Base-by-base conservation (phyloP, 805 yeast species). In the Schwanniomyces yamadae region DNA sequence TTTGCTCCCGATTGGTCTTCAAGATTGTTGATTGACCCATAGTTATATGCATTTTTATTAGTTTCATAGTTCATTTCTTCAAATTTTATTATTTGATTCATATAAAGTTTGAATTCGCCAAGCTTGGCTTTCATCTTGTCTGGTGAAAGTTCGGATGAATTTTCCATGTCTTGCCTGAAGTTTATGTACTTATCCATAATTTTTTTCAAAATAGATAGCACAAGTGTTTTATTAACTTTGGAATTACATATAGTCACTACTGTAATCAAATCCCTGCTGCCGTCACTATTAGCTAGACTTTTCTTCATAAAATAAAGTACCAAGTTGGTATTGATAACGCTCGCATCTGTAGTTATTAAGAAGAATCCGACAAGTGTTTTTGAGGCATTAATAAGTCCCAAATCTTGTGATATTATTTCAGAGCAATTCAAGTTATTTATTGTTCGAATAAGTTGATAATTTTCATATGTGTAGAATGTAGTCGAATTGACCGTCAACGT, bases 381-480 rank as follows among this genome's bases (percentile, higher is more conserved):
- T 17, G 75, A 61, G 1, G 79, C 59, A 50, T 79, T 77, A 34
- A 80, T 75, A 11, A 63, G 52, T 4, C 80, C 79, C 40, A 78
- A 54, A 34, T 78, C 82, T 44, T 70, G 73, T 11, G 80, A 69
- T 4, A 78, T 62, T 1, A 71, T 55, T 46, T 79, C 84, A 1
- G 75, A 63, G 38, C 80, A 70, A 45, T 76, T 77, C 32, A 77
- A 56, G 33, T 65, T 69, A 27, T 69, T 58, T 17, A 67, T 42
- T n/a, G 59, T 49, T 20, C 67, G 63, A 1, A 66, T 59, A 24
- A 78, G 53, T 16, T 59, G 61, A 29, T 58, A 54, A 49, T 76
- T 76, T 45, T 78, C 83, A 43, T 76, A 68, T 9, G 83, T 73
- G 52, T 74, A 80, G 10, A 78, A 59, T 0, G 84, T 77, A 5